Evolutionary conservation across 129 eudicot species (phyloP), one percentile per base, ranked within the genome.

Genomic region (Pulicaria dysenterica): DNA sequence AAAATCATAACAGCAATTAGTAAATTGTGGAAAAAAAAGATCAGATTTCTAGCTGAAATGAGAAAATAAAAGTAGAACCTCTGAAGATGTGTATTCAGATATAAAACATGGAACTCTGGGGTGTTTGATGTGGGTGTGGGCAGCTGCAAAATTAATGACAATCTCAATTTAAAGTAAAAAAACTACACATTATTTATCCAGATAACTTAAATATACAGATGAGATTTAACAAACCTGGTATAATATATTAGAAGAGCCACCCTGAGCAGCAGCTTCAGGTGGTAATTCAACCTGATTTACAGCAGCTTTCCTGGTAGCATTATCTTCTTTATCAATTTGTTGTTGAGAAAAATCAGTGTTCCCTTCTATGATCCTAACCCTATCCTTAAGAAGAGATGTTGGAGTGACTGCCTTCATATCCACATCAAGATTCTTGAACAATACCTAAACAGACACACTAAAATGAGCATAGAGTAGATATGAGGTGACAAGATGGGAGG

Each of bases 301-400:
- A 3, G 79, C 12, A 13, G 88, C 63, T 50, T 68, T 71, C 44
- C 70, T 11, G 24, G 73, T 74, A 76, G 89, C 31, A 14, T 79
- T 82, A 62, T 48, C 82, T 48, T 87, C 83, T 58, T 44, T 67
- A 16, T 81, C 75, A 6, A 65, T 69, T 34, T 70, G 75, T 12
- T 36, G 19, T 34, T 42, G 24, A 19, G 89, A 83, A 59, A 88
- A 88, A 79, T 88, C 91, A 76, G 91, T 87, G 77, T 88, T 88
- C 48, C 89, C 91, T 81, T 88, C 89, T 16, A 81, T 57, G 64
- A 78, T 76, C 58, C 95, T 78, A 10, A 79, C 79, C 19, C 78
- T 70, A 51, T 83, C 87, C 58, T 66, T 76, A 5, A 85, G 88
- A 53, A 81, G 85, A 73, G 91, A 78, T 50, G 85, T 38, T 14